Conservation (phyloP, 306 rosid genomes). For the Comarum palustre region DNA sequence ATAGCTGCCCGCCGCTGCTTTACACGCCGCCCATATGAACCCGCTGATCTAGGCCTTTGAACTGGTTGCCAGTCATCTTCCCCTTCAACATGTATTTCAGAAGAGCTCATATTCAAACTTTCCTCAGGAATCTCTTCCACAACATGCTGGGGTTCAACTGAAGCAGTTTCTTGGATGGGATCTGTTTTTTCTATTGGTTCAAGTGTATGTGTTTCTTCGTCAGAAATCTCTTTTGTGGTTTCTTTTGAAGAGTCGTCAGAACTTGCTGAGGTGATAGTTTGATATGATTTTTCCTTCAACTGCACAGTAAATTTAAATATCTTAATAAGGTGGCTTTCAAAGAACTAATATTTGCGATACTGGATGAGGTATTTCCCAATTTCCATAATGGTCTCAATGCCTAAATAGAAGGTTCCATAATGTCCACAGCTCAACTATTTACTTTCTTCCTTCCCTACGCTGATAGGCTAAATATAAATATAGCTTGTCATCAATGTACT, state of each 20-base stretch:
- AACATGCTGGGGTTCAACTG: conserved; percentile 44
- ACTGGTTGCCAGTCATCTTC: conserved; percentile 97
- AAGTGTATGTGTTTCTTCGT: conserved; percentile 56
- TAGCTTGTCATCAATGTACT: background rate
- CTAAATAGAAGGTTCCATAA: background rate
- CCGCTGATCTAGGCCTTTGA: conserved; percentile 89
- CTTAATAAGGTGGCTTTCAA: conserved; percentile 18
- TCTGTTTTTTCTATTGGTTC: conserved; percentile 40
- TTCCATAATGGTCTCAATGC: background rate
- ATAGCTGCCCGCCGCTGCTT: conserved; percentile 83
- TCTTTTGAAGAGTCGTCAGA: conserved; percentile 78
- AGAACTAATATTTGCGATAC: background rate
- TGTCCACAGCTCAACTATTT: background rate
- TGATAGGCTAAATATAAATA: background rate
- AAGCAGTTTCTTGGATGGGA: conserved; percentile 53
- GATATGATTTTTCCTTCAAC: conserved; percentile 61
- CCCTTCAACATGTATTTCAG: conserved; percentile 72
- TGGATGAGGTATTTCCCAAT: background rate
- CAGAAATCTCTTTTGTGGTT: conserved; percentile 60
- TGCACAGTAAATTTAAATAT: conserved; percentile 42
- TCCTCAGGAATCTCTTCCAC: conserved; percentile 48
- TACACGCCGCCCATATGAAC: conserved; percentile 62
- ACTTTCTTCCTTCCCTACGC: background rate
- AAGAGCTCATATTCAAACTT: conserved; percentile 40
- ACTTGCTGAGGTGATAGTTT: conserved; percentile 39